A percentile compares a stretch with the other conserved stretches of the same genome.
Evolutionary conservation across 441 rosid genomes (phyloP).

Genomic region (Eruca vesicaria): DNA sequence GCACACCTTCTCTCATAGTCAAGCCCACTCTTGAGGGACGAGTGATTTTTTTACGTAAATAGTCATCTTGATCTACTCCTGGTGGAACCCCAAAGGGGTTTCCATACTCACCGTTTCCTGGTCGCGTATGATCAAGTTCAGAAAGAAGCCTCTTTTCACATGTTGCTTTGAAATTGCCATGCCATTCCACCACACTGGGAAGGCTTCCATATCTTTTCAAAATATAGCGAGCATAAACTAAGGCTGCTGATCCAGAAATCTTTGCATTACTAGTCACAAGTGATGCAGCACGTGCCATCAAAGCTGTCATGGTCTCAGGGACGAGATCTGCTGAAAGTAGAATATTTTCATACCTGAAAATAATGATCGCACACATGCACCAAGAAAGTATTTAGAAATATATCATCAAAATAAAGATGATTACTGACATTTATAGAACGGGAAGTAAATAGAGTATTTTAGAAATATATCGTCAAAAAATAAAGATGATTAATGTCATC

Average conservation of each 20-base stretch:
- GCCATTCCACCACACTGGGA: slow-evolving; percentile 92
- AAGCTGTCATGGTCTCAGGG: slow-evolving; percentile 80
- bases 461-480: slow-evolving; percentile 1
- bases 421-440: background rate
- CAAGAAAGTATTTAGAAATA: slow-evolving; percentile 14
- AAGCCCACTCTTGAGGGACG: slow-evolving; percentile 82
- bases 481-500: slow-evolving; percentile 2
- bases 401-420: background rate
- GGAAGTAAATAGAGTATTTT: slow-evolving; percentile 21
- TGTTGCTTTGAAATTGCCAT: slow-evolving; percentile 65
- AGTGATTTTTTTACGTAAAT: slow-evolving; percentile 76
- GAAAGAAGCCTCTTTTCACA: slow-evolving; percentile 86
- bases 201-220: slow-evolving; percentile 72
- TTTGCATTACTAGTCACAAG: slow-evolving; percentile 71
- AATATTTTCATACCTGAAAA: slow-evolving; percentile 87
- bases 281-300: slow-evolving; percentile 63
- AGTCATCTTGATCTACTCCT: slow-evolving; percentile 89
- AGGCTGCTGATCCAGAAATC: slow-evolving; percentile 65
- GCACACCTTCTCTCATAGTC: slow-evolving; percentile 85
- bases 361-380: slow-evolving; percentile 16
- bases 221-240: slow-evolving; percentile 76
- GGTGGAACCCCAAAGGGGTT: slow-evolving; percentile 81
- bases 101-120: slow-evolving; percentile 77
- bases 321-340: slow-evolving; percentile 84
- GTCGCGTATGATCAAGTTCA: slow-evolving; percentile 87